phyloP scores from a whole-genome alignment of 148 eudicot species.

The Heliamphora exappendiculata region DNA sequence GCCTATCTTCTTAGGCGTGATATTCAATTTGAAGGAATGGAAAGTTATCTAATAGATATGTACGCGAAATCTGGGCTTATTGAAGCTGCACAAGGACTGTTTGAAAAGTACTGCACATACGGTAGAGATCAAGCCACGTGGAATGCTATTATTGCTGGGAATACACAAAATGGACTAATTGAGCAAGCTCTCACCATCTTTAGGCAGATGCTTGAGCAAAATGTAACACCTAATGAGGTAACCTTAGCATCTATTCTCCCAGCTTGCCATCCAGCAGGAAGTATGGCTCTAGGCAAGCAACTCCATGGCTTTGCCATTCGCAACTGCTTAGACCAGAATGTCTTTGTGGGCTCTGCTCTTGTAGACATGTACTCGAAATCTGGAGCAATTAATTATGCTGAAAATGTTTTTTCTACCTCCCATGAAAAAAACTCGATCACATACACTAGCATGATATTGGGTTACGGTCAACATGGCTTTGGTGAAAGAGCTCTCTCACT shows the following conservation, averaged over 20 bases:
- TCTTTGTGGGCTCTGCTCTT: slow-evolving; percentile 71
- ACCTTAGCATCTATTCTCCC: slow-evolving; percentile 81
- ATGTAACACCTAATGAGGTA: slow-evolving; percentile 62
- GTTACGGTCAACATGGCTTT: slow-evolving; percentile 85
- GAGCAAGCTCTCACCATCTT: slow-evolving; percentile 52
- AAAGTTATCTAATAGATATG: slow-evolving; percentile 83
- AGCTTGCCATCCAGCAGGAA: slow-evolving; percentile 57
- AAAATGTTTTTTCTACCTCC: slow-evolving; percentile 40
- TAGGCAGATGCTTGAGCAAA: slow-evolving; percentile 52
- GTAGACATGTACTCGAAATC: slow-evolving; percentile 87
- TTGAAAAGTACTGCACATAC: slow-evolving; percentile 30
- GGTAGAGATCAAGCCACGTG: slow-evolving; percentile 72
- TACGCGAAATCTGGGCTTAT: slow-evolving; percentile 66
- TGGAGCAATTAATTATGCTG: slow-evolving; percentile 57
- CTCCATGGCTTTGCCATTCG: slow-evolving; percentile 70
- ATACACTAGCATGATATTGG: slow-evolving; percentile 84
- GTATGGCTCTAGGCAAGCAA: slow-evolving; percentile 54
- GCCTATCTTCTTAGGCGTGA: slow-evolving; percentile 60
- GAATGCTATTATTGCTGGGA: slow-evolving; percentile 78
- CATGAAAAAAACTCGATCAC: slow-evolving; percentile 56
- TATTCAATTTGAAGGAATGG: slow-evolving; percentile 69
- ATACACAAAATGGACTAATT: slow-evolving; percentile 53
- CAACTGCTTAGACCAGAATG: slow-evolving; percentile 48
- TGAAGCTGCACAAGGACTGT: slow-evolving; percentile 37
- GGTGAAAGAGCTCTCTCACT: slow-evolving; percentile 47